phyloP scores from a whole-genome alignment of 129 eudicot genomes.

The Sambucus nigra region DNA sequence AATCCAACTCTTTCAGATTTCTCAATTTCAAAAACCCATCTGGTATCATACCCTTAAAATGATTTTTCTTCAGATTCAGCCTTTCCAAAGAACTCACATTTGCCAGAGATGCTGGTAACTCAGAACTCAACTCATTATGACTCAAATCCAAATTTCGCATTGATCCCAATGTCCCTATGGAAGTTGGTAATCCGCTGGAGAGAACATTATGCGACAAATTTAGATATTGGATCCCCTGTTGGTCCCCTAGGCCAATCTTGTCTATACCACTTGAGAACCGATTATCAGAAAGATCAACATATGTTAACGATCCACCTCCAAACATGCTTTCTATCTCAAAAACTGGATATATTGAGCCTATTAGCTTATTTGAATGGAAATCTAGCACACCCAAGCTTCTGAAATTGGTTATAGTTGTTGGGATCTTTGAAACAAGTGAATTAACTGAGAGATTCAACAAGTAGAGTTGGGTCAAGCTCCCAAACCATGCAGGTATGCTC shows the following conservation, averaged over 20 bases:
- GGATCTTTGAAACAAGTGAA: conserved; percentile 19
- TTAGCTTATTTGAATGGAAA: conserved; percentile 36
- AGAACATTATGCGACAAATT: conserved; percentile 26
- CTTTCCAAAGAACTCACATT: conserved; percentile 26
- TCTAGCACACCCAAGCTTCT: conserved; percentile 15
- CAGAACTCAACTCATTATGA: conserved; percentile 20
- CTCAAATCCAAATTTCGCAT: conserved; percentile 29
- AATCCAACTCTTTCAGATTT: conserved; percentile 28
- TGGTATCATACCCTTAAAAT: conserved; percentile 35
- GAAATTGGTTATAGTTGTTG: conserved; percentile 19
- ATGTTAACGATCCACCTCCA: conserved; percentile 15
- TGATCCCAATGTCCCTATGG: conserved; percentile 20
- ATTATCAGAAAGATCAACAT: conserved; percentile 27
- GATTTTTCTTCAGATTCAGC: conserved; percentile 34
- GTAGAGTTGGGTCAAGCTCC: conserved; percentile 18
- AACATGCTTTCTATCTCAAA: conserved; percentile 17
- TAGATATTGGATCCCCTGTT: conserved; percentile 7
- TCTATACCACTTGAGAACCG: conserved; percentile 23
- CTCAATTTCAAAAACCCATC: conserved; percentile 19
- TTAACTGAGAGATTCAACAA: conserved; percentile 24
- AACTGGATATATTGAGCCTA: conserved; percentile 20
- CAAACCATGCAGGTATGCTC: conserved; percentile 25
- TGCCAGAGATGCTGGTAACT: conserved; percentile 21
- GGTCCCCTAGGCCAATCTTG: conserved; percentile 22
- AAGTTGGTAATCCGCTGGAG: conserved; percentile 20